Percentiles rank a stretch among this genome's conserved stretches.
These are phyloP conservation scores for Ligustrum vulgare DNA, from an alignment of 257 asterid species.

Conservation along the genomic window DNA sequence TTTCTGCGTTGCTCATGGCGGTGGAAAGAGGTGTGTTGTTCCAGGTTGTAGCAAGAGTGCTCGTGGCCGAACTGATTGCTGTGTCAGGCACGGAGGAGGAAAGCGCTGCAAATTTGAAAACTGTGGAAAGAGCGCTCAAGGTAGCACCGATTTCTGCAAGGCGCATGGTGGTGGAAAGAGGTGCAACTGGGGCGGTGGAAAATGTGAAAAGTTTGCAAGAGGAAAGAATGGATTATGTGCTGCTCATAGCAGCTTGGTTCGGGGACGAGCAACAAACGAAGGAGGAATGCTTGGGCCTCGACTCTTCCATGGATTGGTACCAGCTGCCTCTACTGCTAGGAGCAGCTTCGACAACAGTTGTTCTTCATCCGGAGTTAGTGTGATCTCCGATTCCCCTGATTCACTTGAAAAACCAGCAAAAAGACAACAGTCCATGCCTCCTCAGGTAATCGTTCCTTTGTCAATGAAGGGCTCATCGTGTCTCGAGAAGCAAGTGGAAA, in stretches of 20 bases:
- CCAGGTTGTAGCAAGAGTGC: constrained; percentile 87
- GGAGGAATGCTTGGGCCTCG: constrained; percentile 73
- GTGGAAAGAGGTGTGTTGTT: constrained; percentile 80
- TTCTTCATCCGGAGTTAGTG: constrained; percentile 55
- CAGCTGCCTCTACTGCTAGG: constrained; percentile 31
- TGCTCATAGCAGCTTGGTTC: constrained; percentile 73
- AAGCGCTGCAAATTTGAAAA: constrained; percentile 76
- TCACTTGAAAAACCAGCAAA: constrained; percentile 49
- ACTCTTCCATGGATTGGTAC: constrained; percentile 70
- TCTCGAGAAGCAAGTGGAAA: constrained; percentile 44
- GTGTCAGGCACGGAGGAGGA: constrained; percentile 92
- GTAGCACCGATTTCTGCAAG: constrained; percentile 90
- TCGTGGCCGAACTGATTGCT: constrained; percentile 84
- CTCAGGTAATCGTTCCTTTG: constrained; percentile 81
- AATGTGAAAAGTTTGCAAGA: constrained; percentile 85
- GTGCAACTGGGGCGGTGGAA: constrained; percentile 78
- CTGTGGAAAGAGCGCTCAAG: constrained; percentile 94
- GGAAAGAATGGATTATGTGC: constrained; percentile 91
- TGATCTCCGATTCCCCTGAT: constrained; percentile 50
- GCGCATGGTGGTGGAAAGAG: constrained; percentile 98
- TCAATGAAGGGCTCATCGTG: constrained; percentile 70
- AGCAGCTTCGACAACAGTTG: constrained; percentile 40
- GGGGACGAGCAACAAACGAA: constrained; percentile 44
- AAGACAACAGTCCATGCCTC: constrained; percentile 65
- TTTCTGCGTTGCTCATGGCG: constrained; percentile 92